These are phyloP conservation scores for Phalaenopsis aphrodite DNA, from an alignment of 106 monocot species.

Conservation along the genomic window DNA sequence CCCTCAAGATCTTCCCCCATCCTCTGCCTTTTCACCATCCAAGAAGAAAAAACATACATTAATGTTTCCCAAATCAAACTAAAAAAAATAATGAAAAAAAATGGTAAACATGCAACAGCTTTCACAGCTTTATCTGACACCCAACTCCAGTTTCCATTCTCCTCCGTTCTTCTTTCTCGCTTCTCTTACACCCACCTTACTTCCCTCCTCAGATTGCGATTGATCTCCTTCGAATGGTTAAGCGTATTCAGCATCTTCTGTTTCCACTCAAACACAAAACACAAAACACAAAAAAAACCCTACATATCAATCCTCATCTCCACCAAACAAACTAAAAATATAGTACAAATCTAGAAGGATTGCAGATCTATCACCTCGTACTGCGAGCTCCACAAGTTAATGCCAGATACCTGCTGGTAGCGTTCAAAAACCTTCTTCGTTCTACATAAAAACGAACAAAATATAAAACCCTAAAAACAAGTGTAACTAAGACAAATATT, in stretches of 20 bases:
- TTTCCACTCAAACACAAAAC: constrained; percentile 4
- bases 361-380: constrained; percentile 34
- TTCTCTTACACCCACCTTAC: constrained; percentile 36
- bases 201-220: constrained; percentile 62
- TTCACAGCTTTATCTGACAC: no score
- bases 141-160: no score
- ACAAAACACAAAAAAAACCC: background rate
- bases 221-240: constrained; percentile 59
- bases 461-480: background rate
- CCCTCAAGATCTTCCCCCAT: constrained; percentile 67
- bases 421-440: constrained; percentile 56
- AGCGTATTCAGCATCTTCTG: constrained; percentile 80
- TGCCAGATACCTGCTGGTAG: constrained; percentile 49
- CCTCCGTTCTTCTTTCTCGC: no score
- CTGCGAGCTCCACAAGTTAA: constrained; percentile 63
- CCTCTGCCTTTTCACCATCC: constrained; percentile 41
- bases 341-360: background rate
- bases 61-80: background rate
- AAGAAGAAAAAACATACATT: background rate
- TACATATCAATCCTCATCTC: background rate
- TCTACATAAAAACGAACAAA: constrained; percentile 14
- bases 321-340: background rate
- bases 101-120: no score
- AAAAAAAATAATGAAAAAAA: background rate
- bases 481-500: background rate